Conservation (phyloP, 805 yeast species). For the Kluyveromyces siamensis region DNA sequence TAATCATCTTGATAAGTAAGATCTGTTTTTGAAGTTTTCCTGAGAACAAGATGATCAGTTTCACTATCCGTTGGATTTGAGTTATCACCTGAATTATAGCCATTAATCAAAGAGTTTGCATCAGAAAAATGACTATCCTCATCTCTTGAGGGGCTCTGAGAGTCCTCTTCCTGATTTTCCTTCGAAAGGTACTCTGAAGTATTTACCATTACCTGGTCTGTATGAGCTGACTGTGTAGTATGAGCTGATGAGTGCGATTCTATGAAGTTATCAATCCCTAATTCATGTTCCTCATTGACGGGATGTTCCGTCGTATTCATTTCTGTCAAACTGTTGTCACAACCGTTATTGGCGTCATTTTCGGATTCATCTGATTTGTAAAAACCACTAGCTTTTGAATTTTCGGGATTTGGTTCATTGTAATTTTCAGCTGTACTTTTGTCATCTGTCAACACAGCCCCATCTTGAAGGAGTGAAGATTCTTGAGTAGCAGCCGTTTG, state of each 20-base stretch:
- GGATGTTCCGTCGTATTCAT: background rate
- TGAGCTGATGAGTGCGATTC: background rate
- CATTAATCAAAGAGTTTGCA: background rate
- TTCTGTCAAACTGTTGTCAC: background rate
- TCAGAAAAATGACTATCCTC: background rate
- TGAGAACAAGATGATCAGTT: background rate
- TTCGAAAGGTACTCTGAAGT: background rate
- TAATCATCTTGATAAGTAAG: conserved; percentile 3
- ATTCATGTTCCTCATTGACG: background rate
- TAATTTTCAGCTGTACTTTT: background rate
- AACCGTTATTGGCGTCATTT: background rate
- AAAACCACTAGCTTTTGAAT: background rate
- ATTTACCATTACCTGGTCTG: background rate
- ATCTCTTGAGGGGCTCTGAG: no score
- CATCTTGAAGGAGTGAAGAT: background rate
- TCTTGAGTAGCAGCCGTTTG: background rate
- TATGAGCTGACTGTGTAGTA: background rate
- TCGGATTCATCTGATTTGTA: background rate
- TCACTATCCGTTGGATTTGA: background rate
- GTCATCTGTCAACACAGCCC: background rate
- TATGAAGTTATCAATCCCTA: background rate
- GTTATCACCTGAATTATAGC: background rate
- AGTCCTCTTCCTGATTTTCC: background rate
- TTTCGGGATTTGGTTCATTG: no score
- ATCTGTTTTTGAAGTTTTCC: conserved; percentile 5